Evolutionary conservation across 345 rosid genomes (phyloP).

Genomic region (Cardamine resedifolia): DNA sequence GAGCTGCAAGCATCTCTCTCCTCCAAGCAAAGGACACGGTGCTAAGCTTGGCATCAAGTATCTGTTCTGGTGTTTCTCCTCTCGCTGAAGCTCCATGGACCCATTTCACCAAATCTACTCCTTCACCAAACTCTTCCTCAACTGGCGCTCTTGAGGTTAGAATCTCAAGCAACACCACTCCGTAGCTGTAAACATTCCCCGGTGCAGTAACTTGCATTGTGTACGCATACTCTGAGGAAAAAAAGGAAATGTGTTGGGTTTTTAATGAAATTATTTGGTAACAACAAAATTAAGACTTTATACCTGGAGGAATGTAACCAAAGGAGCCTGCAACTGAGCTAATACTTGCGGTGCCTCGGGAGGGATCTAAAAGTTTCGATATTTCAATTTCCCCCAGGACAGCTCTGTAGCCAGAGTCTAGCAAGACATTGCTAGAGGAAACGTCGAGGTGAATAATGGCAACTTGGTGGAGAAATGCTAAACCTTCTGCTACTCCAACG

Average conservation of each 20-base stretch:
- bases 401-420: slow-evolving; percentile 73
- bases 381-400: slow-evolving; percentile 89
- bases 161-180: slow-evolving; percentile 91
- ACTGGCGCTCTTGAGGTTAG: slow-evolving; percentile 78
- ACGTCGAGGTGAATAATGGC: slow-evolving; percentile 92
- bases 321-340: slow-evolving; percentile 95
- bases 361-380: slow-evolving; percentile 79
- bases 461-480: slow-evolving; percentile 87
- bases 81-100: slow-evolving; percentile 76
- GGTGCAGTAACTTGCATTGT: slow-evolving; percentile 95
- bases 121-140: slow-evolving; percentile 92
- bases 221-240: slow-evolving; percentile 75
- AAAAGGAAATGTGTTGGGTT: background rate
- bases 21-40: slow-evolving; percentile 87
- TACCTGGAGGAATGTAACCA: slow-evolving; percentile 98
- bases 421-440: slow-evolving; percentile 74
- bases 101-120: slow-evolving; percentile 91
- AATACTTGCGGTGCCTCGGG: slow-evolving; percentile 81
- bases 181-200: slow-evolving; percentile 92
- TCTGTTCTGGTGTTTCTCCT: slow-evolving; percentile 80
- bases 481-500: slow-evolving; percentile 86
- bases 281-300: background rate
- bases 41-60: slow-evolving; percentile 80
- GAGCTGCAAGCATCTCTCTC: slow-evolving; percentile 94
- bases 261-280: slow-evolving; percentile 11